phyloP scores from a whole-genome alignment of 2,329 filamentous ascomycete species.

The Didymella pomorum region DNA sequence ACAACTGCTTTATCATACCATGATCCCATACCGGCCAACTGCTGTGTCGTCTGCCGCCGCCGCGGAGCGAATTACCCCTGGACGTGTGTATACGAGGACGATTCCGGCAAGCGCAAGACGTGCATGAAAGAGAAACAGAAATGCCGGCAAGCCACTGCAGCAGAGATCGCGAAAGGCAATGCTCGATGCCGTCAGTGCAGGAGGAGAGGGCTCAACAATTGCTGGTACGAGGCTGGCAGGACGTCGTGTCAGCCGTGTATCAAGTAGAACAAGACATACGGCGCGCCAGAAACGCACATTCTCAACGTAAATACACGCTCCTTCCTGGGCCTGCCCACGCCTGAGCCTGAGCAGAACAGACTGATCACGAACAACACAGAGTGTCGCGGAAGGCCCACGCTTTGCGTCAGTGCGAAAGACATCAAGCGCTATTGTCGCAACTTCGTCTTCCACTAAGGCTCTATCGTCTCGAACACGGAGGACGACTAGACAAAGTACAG shows the following conservation, averaged over 20 bases:
- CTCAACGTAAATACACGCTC: not conserved
- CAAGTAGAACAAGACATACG: slow-evolving; percentile 8
- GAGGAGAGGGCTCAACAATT: slow-evolving; percentile 23
- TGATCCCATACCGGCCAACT: slow-evolving; percentile 18
- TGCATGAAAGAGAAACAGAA: slow-evolving; percentile 17
- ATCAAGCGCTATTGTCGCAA: not conserved
- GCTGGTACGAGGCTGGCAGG: slow-evolving; percentile 13
- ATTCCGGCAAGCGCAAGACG: slow-evolving; percentile 16
- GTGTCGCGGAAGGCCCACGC: not conserved
- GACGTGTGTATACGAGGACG: slow-evolving; percentile 20
- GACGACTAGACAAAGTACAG: not conserved
- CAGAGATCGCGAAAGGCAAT: slow-evolving; percentile 19
- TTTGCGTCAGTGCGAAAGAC: not conserved
- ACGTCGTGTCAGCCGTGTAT: slow-evolving; percentile 23
- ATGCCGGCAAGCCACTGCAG: slow-evolving; percentile 22
- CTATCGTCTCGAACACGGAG: not conserved
- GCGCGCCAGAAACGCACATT: slow-evolving; percentile 1
- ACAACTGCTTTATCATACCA: not conserved
- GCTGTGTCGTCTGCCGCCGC: slow-evolving; percentile 24
- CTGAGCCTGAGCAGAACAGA: slow-evolving; percentile 1
- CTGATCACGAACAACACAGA: not conserved
- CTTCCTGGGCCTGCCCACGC: not conserved
- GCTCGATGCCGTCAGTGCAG: slow-evolving; percentile 29
- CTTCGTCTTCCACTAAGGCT: not conserved
- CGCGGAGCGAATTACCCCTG: slow-evolving; percentile 30